A percentile compares a stretch with the other conserved stretches of the same genome.
Evolutionary conservation across 257 asterid species (phyloP).

Genomic region (Craterostigma plantagineum): DNA sequence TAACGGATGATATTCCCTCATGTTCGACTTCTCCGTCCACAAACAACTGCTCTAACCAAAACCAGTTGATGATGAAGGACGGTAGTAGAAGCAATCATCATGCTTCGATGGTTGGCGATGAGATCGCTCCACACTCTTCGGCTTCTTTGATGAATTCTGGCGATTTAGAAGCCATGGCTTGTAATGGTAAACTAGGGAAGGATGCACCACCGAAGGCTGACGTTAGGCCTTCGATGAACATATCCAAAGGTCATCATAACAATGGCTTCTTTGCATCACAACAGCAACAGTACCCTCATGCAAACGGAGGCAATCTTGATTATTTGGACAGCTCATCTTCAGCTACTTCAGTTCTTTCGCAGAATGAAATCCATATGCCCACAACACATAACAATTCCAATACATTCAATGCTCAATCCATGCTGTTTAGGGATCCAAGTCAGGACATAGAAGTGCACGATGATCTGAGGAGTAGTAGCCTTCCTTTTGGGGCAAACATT

Average conservation of each 20-base stretch:
- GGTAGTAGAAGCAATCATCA: slow-evolving; percentile 25
- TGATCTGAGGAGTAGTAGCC: too few species aligned
- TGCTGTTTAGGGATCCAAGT: slow-evolving; percentile 42
- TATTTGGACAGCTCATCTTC: slow-evolving; percentile 81
- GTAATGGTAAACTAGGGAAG: slow-evolving; percentile 21
- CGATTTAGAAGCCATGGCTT: slow-evolving; percentile 31
- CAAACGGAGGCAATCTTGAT: slow-evolving; percentile 44
- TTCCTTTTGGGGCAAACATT: slow-evolving; percentile 29
- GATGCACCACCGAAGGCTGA: slow-evolving; percentile 36
- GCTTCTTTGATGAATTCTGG: slow-evolving; percentile 23
- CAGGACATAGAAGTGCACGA: slow-evolving; percentile 43
- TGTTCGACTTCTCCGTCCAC: slow-evolving; percentile 82
- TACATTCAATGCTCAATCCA: slow-evolving; percentile 51
- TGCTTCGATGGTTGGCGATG: slow-evolving; percentile 20
- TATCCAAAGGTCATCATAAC: slow-evolving; percentile 36
- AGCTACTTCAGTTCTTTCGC: slow-evolving; percentile 76
- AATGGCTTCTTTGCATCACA: slow-evolving; percentile 44
- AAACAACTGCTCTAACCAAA: slow-evolving; percentile 33
- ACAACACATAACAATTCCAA: slow-evolving; percentile 19
- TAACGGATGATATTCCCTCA: slow-evolving; percentile 70
- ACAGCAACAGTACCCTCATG: slow-evolving; percentile 30
- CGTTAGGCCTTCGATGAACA: slow-evolving; percentile 32
- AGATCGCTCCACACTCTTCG: slow-evolving; percentile 28
- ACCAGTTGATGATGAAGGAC: slow-evolving; percentile 18
- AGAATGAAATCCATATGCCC: slow-evolving; percentile 44